A percentile compares a stretch with the other conserved stretches of the same genome.
Evolutionary conservation across 2,329 filamentous ascomycete species (phyloP).

Genomic region (Samsoniella hepiali): DNA sequence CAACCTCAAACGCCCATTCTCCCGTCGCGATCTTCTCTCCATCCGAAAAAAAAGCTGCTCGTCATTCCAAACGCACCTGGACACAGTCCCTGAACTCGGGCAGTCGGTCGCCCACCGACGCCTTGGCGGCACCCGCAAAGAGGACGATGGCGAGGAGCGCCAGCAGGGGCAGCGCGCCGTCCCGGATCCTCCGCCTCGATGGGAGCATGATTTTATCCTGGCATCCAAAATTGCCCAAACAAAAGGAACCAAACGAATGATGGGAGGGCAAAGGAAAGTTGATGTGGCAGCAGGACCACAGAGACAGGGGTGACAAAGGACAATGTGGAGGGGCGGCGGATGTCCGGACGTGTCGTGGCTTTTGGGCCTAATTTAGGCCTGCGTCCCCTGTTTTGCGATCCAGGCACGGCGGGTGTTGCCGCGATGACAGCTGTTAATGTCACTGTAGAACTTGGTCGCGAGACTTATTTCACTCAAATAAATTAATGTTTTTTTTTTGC

Average conservation of each 20-base stretch:
- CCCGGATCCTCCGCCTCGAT: slow-evolving; percentile 33
- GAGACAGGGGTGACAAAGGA: not conserved
- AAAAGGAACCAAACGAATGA: not conserved
- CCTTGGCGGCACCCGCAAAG: slow-evolving; percentile 49
- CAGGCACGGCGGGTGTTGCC: not conserved
- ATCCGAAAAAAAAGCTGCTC: too few relatives aligned
- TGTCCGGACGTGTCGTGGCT: slow-evolving; percentile 6
- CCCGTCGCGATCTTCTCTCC: not conserved
- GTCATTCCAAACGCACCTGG: slow-evolving; percentile 50
- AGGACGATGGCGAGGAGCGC: slow-evolving; percentile 35
- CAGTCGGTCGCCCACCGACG: slow-evolving; percentile 78
- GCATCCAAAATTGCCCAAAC: not conserved
- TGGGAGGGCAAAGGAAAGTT: not conserved
- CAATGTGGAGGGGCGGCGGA: not conserved
- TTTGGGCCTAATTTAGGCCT: not conserved
- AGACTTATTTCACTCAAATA: too few relatives aligned
- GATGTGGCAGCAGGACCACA: not conserved
- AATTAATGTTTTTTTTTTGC: too few relatives aligned
- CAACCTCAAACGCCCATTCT: not conserved
- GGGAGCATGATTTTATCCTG: slow-evolving; percentile 27
- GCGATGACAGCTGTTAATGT: not conserved
- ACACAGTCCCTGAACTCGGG: slow-evolving; percentile 88
- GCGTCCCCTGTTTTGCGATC: slow-evolving; percentile 1
- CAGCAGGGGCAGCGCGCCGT: slow-evolving; percentile 29
- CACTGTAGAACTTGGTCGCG: too few relatives aligned